Evolutionary conservation across 805 yeast genomes (phyloP), one percentile per base, ranked within the genome.

Genomic region (Starmerella gropengiesseri): DNA sequence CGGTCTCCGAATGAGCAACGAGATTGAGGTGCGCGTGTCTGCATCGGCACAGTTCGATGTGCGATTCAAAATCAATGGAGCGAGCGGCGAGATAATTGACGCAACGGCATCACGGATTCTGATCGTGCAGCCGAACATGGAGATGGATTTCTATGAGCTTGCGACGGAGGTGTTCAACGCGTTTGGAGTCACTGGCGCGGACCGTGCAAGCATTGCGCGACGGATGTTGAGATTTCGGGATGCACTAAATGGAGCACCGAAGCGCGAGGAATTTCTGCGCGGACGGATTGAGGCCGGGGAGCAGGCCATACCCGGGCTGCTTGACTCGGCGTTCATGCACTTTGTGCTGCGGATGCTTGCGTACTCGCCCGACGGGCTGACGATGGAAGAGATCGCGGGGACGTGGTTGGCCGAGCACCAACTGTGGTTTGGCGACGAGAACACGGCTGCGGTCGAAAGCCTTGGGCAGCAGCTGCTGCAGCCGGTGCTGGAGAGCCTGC

Each of bases 131-230:
- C 37, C 37, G 7, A 14, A 22, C 20, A 20, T 16, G n/a, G 29
- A 22, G 12, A 34, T 34, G 37, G 37, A 34, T 22, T 34, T 34
- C 28, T 34, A 34, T 20, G 37, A 34, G 28, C 37, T 34, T n/a
- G 29, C 37, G 3, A 14, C 37, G 4, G 20, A 9, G 14, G 37
- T 34, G 9, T 14, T 34, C n/a, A 23, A 34, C 28, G 37, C 27
- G 26, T 34, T 34, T 14, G 37, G 13, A 5, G 37, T 34, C 21
- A 29, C 22, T 12, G 37, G 29, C 20, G 20, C 23, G 7, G 29
- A n/a, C 16, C 37, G 37, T n/a, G 17, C 23, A 5, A 21, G 20
- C 27, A 9, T 34, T 9, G 23, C 37, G 29, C 27, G 37, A 7
- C 29, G 23, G n/a, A 34, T 34, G 37, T 20, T 34, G 21, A n/a